These are phyloP conservation scores for Durio zibethinus DNA, from an alignment of 345 rosid genomes.

Conservation along the genomic window DNA sequence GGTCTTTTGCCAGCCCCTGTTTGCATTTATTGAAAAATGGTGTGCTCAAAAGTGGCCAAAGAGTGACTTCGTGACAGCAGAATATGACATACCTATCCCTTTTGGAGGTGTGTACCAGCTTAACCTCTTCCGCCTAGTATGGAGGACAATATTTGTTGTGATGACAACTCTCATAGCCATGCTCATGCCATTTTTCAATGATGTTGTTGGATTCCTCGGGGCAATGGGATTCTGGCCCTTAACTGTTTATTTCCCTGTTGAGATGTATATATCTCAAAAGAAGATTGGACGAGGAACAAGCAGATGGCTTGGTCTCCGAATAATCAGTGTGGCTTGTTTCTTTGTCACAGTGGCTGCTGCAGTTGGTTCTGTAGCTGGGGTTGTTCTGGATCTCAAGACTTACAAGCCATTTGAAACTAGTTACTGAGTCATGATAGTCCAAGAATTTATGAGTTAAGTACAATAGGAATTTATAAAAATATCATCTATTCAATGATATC, in stretches of 20 bases:
- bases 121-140: slow-evolving; percentile 46
- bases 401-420: slow-evolving; percentile 49
- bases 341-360: slow-evolving; percentile 38
- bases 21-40: slow-evolving; percentile 61
- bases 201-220: slow-evolving; percentile 48
- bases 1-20: slow-evolving; percentile 60
- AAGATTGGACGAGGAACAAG: slow-evolving; percentile 35
- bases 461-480: not conserved
- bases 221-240: slow-evolving; percentile 61
- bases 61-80: slow-evolving; percentile 39
- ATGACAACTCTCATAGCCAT: slow-evolving; percentile 45
- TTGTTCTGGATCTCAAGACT: slow-evolving; percentile 49
- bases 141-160: slow-evolving; percentile 50
- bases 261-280: slow-evolving; percentile 46
- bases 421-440: slow-evolving; percentile 20
- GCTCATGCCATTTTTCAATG: slow-evolving; percentile 60
- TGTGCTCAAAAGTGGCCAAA: slow-evolving; percentile 41
- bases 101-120: slow-evolving; percentile 37
- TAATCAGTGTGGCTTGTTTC: slow-evolving; percentile 39
- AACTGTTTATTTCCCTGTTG: slow-evolving; percentile 50
- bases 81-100: slow-evolving; percentile 43
- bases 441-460: not conserved
- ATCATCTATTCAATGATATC: not conserved
- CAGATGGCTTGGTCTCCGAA: slow-evolving; percentile 42
- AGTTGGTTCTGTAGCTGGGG: slow-evolving; percentile 53